Base-by-base conservation (phyloP, 441 rosid genomes). In the Breynia disticha region DNA sequence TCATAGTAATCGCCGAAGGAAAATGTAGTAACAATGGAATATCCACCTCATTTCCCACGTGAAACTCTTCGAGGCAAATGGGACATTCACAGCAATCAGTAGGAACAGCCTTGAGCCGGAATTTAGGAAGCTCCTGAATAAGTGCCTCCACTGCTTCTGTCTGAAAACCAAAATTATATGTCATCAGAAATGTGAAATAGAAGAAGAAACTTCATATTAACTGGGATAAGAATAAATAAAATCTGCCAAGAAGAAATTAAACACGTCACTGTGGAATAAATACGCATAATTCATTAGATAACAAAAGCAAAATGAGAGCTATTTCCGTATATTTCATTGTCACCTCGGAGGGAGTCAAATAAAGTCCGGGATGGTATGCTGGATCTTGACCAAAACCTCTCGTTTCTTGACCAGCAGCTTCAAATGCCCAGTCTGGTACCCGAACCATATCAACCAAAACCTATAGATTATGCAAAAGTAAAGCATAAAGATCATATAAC, bases 331-430 rank as follows among this genome's bases (percentile, higher is more conserved):
- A 32, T 19, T 46, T 19, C 19, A 58, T 52, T 58, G 65, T 54
- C 70, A 79, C 99, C 94, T 94, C 97, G 60, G 99, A 81, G 49
- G 88, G 76, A 62, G 90, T 85, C 82, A 94, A 69, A 67, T 80
- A 94, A 64, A 84, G 89, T 56, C 99, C 97, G 56, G 99, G 99
- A 56, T 89, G 99, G 66, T 89, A 94, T 42, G 90, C 68, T 47
- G 90, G 73, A 72, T 94, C 97, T 76, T 83, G 95, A 48, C 90
- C 84, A 80, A 89, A 80, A 69, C 76, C 79, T 75, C 97, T 85
- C 96, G 85, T 76, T 77, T 94, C 99, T 79, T 87, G 99, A 65
- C 96, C 95, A 9, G 99, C 93, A 48, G 97, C 97, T 78, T 94
- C 96, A 72, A 89, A 87, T 67, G 96, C 94, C 99, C 99, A 90